Evolutionary conservation across 2,329 filamentous ascomycete genomes (phyloP).

Genomic region (Fusarium sp.): DNA sequence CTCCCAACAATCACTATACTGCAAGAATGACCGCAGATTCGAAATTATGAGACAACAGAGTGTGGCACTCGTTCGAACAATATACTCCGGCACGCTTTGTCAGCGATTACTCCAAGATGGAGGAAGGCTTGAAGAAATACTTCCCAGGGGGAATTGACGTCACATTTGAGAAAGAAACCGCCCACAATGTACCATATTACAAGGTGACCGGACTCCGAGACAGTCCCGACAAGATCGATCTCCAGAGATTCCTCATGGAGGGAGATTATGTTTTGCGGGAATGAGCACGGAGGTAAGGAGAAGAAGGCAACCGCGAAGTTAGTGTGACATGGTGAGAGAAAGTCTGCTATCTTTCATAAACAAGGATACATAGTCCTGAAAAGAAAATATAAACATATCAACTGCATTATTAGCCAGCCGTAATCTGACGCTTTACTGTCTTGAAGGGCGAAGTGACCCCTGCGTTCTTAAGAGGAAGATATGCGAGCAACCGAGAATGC

Average conservation of each 20-base stretch:
- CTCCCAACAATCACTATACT: too few species aligned
- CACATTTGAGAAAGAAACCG: background rate
- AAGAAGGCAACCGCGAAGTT: background rate
- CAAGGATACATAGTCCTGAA: background rate
- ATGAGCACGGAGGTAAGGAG: background rate
- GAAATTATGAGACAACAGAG: too few species aligned
- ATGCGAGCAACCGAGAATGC: background rate
- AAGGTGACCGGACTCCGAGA: background rate
- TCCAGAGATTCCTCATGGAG: background rate
- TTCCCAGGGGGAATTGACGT: background rate
- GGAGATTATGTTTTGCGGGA: background rate
- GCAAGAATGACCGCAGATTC: too few species aligned
- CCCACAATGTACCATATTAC: background rate
- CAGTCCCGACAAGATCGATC: background rate
- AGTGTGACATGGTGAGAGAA: too few species aligned
- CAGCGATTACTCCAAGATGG: too few species aligned
- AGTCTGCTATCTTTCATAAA: accelerated
- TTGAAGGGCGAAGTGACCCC: background rate
- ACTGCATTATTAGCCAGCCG: background rate
- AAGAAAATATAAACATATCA: accelerated
- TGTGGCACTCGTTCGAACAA: too few species aligned
- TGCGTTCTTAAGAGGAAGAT: accelerated
- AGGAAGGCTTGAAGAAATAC: too few species aligned
- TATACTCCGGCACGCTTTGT: too few species aligned
- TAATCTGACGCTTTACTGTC: background rate